A percentile compares a stretch with the other conserved stretches of the same genome.
Evolutionary conservation across 176 grass and related monocot species (phyloP).

Genomic region (Musa acuminata): DNA sequence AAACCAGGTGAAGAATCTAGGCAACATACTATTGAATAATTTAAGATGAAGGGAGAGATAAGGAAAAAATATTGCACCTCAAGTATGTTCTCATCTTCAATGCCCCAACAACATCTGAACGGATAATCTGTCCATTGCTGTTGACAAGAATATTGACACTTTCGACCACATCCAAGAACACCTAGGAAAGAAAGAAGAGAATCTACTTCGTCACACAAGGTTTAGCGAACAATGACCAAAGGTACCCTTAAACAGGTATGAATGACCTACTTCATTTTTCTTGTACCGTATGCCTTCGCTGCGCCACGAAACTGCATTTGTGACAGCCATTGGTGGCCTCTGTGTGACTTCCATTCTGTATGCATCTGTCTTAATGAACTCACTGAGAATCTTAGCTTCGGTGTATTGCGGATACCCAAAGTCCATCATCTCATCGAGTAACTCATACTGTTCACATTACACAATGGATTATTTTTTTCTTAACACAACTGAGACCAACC

Average conservation of each 20-base stretch:
- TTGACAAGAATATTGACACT: slow-evolving; percentile 97
- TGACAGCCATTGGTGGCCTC: slow-evolving; percentile 93
- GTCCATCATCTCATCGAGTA: slow-evolving; percentile 96
- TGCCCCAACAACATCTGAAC: slow-evolving; percentile 90
- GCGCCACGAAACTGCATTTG: slow-evolving; percentile 91
- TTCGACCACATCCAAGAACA: slow-evolving; percentile 94
- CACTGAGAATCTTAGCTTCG: slow-evolving; percentile 93
- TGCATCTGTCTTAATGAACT: slow-evolving; percentile 93
- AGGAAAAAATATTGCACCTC: slow-evolving; percentile 36
- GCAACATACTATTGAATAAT: neutral
- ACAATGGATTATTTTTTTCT: neutral
- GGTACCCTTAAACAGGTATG: neutral
- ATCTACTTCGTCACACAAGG: slow-evolving; percentile 4
- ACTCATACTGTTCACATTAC: slow-evolving; percentile 53
- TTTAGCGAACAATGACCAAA: neutral
- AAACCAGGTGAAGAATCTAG: too few species aligned
- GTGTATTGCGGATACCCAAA: slow-evolving; percentile 97
- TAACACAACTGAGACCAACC: neutral
- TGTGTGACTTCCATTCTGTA: slow-evolving; percentile 90
- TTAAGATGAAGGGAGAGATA: neutral
- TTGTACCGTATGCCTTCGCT: slow-evolving; percentile 98
- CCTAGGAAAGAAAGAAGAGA: slow-evolving; percentile 24
- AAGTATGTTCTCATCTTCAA: slow-evolving; percentile 96
- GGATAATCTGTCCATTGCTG: slow-evolving; percentile 95
- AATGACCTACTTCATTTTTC: slow-evolving; percentile 74